Base-by-base conservation (phyloP, 2,329 filamentous ascomycete species). In the Fusarium continuum region DNA sequence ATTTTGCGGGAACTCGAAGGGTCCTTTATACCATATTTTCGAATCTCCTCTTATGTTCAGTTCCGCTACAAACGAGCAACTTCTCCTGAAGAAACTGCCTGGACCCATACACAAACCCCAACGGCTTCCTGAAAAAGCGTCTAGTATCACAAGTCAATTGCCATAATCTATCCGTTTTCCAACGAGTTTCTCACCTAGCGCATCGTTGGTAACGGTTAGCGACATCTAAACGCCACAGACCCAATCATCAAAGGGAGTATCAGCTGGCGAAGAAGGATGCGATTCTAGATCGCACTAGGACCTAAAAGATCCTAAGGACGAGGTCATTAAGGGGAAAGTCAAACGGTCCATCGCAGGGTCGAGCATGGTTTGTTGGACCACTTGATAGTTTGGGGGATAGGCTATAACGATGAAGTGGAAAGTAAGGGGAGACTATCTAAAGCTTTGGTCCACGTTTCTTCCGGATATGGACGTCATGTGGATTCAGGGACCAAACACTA, bases 181-280 rank as follows among this genome's bases (percentile, higher is more conserved):
- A 6, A 44, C 17, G 43, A 26, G 31, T 36, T 31, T 11, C 3
- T 19, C 9, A 9, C 2, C 28, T 57, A 61, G 43, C n/a, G 46
- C 16, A 61, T 39, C 28, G 43, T 34, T 59, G 25, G 40, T 17
- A 49, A 32, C 31, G n/a, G 38, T 51, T 65, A 47, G 56, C 19
- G 3, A 53, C 29, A 54, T 29, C 25, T 53, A 47, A 40, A 65
- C 62, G 62, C 61, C 62, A 65, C 62, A 25, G 9, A 16, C 31
- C 40, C 35, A 63, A 53, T n/a, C 23, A 43, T 40, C 56, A 53
- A 39, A 36, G 41, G 51, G 19, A 13, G 19, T 10, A 40, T 50
- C 22, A 34, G 26, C 43, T 50, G 32, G 43, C 44, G n/a, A n/a
- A n/a, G n/a, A 17, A 19, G 7, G 5, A 20, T 16, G 9, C 11